Base-by-base conservation (phyloP, 2,329 filamentous ascomycete species). In the Curvularia hawaiiensis region DNA sequence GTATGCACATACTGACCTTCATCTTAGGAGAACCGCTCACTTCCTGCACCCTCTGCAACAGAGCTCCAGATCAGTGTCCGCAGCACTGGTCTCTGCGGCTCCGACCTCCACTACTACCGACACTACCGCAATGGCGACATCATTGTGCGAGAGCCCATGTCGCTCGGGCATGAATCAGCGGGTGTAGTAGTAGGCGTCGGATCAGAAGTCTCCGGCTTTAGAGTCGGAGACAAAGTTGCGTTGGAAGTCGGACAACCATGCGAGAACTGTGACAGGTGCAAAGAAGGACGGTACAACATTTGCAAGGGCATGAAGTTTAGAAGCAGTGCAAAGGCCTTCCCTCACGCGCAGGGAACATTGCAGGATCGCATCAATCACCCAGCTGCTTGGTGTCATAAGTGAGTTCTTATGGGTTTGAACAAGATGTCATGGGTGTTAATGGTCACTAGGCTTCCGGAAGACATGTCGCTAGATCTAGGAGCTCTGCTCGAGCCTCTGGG, bases 231-330 rank as follows among this genome's bases (percentile, higher is more conserved):
- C 79, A 88, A 90, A 67, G 89, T 97, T 20, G 92, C 94, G n/a
- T 82, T 98, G 41, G 94, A 98, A 82, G 94, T 96, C 14, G 94
- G 94, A 50, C 85, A 91, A 51, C 91, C 92, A 0, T 98, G 94
- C 80, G 87, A 90, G 39, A 70, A 74, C 40, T 88, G 85, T 68
- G 74, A 79, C 22, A 76, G 83, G 50, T 88, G 85, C 69, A 75
- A 77, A 43, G 78, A 82, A 54, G 84, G 83, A 50, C 75, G 85
- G 50, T 88, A 88, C 71, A 88, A 88, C 64, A 85, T 88, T 62
- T 88, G 85, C 77, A 81, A 82, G 24, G 77, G 77, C 9, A 82
- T 88, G 79, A 78, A 78, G 40, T 88, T 88, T 68, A 73, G 84
- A 58, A 84, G 82, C 65, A 85, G 82, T 52, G 85, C 85, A 35